phyloP scores from a whole-genome alignment of 106 monocot genomes.

The Acorus calamus region DNA sequence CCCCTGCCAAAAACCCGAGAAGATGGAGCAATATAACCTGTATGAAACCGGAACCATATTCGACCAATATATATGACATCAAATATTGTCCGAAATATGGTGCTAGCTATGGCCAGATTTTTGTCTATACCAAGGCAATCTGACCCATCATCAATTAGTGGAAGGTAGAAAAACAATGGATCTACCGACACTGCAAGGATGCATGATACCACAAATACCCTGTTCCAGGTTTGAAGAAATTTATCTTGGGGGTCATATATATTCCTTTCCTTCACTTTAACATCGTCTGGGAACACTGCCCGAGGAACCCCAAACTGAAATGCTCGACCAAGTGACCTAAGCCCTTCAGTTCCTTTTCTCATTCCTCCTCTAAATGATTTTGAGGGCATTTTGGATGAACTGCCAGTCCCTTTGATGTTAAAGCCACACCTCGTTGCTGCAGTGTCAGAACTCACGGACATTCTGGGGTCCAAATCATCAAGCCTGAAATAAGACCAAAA shows the following conservation, averaged over 20 bases:
- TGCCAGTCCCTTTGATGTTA: conserved; percentile 35
- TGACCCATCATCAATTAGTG: conserved; percentile 32
- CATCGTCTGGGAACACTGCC: conserved; percentile 71
- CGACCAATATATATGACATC: conserved; percentile 71
- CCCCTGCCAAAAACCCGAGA: conserved; percentile 94
- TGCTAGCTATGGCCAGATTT: conserved; percentile 48
- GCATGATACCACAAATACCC: conserved; percentile 60
- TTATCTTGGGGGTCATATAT: conserved; percentile 81
- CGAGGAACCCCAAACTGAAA: conserved; percentile 53
- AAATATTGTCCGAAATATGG: conserved; percentile 64
- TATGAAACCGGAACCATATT: conserved; percentile 70
- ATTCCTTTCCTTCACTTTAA: conserved; percentile 56
- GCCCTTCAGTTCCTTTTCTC: conserved; percentile 38
- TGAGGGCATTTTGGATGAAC: conserved; percentile 25
- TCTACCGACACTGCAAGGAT: conserved; percentile 67
- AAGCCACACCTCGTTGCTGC: conserved; percentile 47
- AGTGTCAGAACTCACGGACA: conserved; percentile 30
- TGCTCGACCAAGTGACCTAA: conserved; percentile 49
- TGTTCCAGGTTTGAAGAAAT: conserved; percentile 59
- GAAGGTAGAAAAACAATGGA: conserved; percentile 86
- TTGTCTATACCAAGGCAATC: conserved; percentile 71
- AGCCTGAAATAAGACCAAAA: conserved; percentile 57
- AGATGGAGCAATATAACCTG: conserved; percentile 80
- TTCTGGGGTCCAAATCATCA: conserved; percentile 51
- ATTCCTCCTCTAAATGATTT: conserved; percentile 41